These are phyloP conservation scores for Nicotiana knightiana DNA, from an alignment of 257 asterid genomes.

Conservation along the genomic window DNA sequence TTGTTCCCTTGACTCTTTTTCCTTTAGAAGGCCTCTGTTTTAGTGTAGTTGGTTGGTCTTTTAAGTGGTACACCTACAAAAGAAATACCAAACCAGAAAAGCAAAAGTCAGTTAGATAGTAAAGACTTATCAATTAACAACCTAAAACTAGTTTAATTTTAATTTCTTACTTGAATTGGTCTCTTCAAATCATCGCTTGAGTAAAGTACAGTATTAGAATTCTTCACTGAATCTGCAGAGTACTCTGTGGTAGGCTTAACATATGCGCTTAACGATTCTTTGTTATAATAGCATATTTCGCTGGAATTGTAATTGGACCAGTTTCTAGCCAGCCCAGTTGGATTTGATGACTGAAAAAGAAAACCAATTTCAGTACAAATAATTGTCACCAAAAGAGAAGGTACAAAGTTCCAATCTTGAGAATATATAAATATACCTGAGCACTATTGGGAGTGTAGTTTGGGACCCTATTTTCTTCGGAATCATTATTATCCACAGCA, in stretches of 20 bases:
- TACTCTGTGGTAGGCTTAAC: background rate
- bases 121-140: background rate
- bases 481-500: background rate
- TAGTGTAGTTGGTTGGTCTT: conserved; percentile 32
- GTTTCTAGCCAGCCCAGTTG: background rate
- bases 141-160: background rate
- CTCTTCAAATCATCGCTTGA: conserved; percentile 6
- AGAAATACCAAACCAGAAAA: background rate
- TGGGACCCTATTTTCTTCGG: background rate
- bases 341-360: background rate
- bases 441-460: background rate
- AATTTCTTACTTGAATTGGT: conserved; percentile 11
- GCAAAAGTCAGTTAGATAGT: background rate
- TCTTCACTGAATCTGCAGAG: background rate
- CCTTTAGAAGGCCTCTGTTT: conserved; percentile 20
- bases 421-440: background rate
- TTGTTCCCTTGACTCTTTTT: conserved; percentile 20
- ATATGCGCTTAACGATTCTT: conserved; percentile 10
- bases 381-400: background rate
- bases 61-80: conserved; percentile 35
- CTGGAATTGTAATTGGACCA: conserved; percentile 16
- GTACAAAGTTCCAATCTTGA: background rate
- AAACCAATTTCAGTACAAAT: background rate
- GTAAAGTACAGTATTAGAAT: background rate
- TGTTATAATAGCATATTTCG: conserved; percentile 8